phyloP scores from a whole-genome alignment of 148 eudicot genomes.

The Gaultheria prostrata region DNA sequence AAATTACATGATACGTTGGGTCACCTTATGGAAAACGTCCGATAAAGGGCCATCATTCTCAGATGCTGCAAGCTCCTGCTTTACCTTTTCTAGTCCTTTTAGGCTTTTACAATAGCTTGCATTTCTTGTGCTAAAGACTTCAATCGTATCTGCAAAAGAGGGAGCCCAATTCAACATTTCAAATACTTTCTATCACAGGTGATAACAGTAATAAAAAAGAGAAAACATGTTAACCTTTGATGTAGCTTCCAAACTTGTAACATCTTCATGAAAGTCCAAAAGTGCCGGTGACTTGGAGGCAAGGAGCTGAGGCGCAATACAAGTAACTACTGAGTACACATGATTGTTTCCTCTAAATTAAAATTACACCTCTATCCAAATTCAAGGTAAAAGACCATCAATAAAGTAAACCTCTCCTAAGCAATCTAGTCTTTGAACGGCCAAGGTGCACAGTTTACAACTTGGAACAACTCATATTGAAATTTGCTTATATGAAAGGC shows the following conservation, averaged over 20 bases:
- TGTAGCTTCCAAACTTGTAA: constrained; percentile 77
- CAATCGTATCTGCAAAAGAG: constrained; percentile 76
- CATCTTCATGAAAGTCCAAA: constrained; percentile 71
- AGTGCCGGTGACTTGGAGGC: constrained; percentile 67
- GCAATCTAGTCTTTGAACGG: background rate
- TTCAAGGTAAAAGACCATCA: background rate
- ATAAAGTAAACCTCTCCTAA: constrained; percentile 1
- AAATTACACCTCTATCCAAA: background rate
- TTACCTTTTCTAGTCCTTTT: constrained; percentile 88
- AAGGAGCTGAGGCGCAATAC: constrained; percentile 42
- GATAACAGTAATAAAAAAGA: constrained; percentile 10
- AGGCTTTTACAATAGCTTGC: constrained; percentile 93
- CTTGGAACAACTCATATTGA: no score
- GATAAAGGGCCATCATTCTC: constrained; percentile 94
- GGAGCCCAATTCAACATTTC: background rate
- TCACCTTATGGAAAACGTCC: constrained; percentile 74
- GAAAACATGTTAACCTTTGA: constrained; percentile 53
- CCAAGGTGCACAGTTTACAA: no score
- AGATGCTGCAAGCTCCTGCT: constrained; percentile 77
- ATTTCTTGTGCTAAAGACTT: constrained; percentile 98
- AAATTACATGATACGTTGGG: background rate
- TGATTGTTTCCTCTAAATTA: background rate
- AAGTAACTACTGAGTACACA: background rate
- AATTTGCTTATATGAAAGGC: no score
- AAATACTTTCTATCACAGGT: background rate